Evolutionary conservation across 768 basidiomycete species (phyloP).

Genomic region (Amanita jacksonii): DNA sequence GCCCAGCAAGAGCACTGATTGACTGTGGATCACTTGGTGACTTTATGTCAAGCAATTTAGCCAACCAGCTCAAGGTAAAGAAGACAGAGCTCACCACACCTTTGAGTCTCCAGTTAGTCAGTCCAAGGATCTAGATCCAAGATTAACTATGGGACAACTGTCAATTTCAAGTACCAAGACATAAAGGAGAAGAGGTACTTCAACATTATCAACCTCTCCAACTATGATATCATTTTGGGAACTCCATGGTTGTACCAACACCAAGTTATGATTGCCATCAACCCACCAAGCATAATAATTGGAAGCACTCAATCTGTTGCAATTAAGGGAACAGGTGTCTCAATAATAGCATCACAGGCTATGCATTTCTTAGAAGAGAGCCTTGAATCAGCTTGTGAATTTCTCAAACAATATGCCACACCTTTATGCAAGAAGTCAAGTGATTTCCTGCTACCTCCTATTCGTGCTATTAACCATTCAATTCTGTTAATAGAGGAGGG

Average conservation of each 20-base stretch:
- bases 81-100: constrained; percentile 20
- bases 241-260: constrained; percentile 27
- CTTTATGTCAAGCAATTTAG: constrained; percentile 25
- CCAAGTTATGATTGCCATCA: constrained; percentile 19
- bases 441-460: constrained; percentile 26
- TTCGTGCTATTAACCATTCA: constrained; percentile 29
- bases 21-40: constrained; percentile 30
- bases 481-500: constrained; percentile 30
- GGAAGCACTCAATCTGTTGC: too few species aligned
- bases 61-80: constrained; percentile 24
- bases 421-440: constrained; percentile 17
- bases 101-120: constrained; percentile 26
- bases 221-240: constrained; percentile 30
- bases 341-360: too few species aligned
- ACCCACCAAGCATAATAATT: constrained; percentile 12
- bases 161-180: constrained; percentile 22
- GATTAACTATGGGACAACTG: constrained; percentile 19
- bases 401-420: constrained; percentile 12
- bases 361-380: too few species aligned
- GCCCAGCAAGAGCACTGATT: constrained; percentile 23
- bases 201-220: constrained; percentile 27
- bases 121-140: constrained; percentile 28
- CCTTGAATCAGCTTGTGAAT: too few species aligned
- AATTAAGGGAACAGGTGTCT: too few species aligned
- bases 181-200: constrained; percentile 21